Conservation (phyloP, 345 rosid species). For the Triadica sebifera region DNA sequence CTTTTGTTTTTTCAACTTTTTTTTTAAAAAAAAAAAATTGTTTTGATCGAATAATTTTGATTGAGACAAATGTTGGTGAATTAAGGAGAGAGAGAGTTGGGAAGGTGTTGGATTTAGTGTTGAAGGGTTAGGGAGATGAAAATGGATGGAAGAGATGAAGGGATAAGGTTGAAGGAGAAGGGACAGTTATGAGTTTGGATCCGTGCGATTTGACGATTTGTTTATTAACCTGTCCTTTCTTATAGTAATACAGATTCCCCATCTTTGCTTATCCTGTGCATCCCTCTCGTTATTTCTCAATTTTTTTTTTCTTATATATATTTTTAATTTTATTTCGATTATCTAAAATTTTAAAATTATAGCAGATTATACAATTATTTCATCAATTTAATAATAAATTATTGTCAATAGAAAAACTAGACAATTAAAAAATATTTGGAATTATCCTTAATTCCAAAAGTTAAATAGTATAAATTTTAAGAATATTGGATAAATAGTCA, state of each 20-base stretch:
- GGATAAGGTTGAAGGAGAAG: constrained; percentile 9
- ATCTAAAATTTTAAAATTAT: too few species aligned
- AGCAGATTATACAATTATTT: too few species aligned
- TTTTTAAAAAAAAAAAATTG: not conserved
- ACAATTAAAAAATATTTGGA: too few species aligned
- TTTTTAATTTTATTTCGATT: too few species aligned
- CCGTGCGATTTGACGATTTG: constrained; percentile 14
- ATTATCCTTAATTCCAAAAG: too few species aligned
- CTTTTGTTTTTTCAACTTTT: not conserved
- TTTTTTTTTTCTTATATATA: not conserved
- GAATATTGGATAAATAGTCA: too few species aligned
- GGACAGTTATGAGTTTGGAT: not conserved
- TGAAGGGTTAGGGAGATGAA: not conserved
- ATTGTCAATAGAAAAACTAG: too few species aligned
- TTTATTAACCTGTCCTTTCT: not conserved
- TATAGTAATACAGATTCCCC: not conserved
- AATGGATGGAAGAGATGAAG: constrained; percentile 19
- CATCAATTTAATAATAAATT: too few species aligned
- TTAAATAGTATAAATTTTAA: too few species aligned
- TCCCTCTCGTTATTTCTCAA: not conserved
- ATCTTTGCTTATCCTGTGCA: not conserved
- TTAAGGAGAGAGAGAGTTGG: not conserved
- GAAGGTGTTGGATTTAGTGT: not conserved
- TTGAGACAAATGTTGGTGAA: constrained; percentile 5
- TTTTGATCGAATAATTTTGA: constrained; percentile 1